phyloP scores from a whole-genome alignment of 1,139 yeast genomes.

The Nadsonia commutata region DNA sequence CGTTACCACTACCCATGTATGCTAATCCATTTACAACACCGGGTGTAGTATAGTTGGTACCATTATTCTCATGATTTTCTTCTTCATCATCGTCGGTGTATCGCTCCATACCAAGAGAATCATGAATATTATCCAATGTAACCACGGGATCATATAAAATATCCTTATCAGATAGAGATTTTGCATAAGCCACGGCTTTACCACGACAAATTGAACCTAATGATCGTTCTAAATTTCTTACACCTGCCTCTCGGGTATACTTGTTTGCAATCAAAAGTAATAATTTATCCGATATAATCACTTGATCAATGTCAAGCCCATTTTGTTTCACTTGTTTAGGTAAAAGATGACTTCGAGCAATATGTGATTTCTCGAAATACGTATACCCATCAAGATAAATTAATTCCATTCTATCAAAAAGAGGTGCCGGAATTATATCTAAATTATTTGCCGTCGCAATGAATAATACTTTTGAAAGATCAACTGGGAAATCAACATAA shows the following conservation, averaged over 20 bases:
- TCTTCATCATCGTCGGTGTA: conserved; percentile 25
- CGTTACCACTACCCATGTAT: conserved; percentile 78
- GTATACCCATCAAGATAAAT: conserved; percentile 74
- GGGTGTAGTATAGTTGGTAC: conserved; percentile 22
- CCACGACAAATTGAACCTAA: conserved; percentile 63
- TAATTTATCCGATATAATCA: conserved; percentile 31
- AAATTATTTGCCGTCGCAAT: conserved; percentile 87
- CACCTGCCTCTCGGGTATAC: conserved; percentile 83
- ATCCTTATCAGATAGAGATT: conserved; percentile 19
- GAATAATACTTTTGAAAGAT: conserved; percentile 69
- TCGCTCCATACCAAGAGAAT: conserved; percentile 23
- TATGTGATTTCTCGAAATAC: conserved; percentile 59
- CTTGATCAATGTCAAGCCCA: conserved; percentile 39
- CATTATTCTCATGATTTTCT: conserved; percentile 19
- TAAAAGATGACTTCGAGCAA: conserved; percentile 54
- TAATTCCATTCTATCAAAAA: conserved; percentile 76
- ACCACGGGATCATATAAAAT: conserved; percentile 10
- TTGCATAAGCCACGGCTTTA: conserved; percentile 67
- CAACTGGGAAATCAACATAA: conserved; percentile 77
- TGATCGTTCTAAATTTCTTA: conserved; percentile 59
- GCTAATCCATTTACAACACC: conserved; percentile 90
- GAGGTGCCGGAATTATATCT: conserved; percentile 59
- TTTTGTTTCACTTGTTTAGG: conserved; percentile 69
- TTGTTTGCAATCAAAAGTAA: conserved; percentile 50
- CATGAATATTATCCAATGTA: conserved; percentile 2